These are phyloP conservation scores for Cicer cuneatum DNA, from an alignment of 306 rosid genomes.

Conservation along the genomic window DNA sequence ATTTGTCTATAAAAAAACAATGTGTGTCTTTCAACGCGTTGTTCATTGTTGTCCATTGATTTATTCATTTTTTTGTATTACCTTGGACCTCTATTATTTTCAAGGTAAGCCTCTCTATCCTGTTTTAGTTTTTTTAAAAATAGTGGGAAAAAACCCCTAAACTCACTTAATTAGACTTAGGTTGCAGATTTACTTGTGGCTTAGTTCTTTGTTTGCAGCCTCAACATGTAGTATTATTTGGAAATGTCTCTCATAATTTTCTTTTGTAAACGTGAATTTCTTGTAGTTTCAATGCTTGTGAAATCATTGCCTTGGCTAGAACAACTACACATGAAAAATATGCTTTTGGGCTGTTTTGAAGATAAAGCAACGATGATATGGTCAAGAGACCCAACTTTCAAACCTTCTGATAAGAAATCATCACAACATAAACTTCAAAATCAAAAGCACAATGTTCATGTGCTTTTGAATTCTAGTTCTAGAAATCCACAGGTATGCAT, in stretches of 20 bases:
- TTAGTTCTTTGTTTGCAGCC: too few species aligned
- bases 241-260: not conserved
- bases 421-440: not conserved
- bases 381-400: constrained; percentile 38
- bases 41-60: too few species aligned
- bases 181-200: too few species aligned
- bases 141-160: too few species aligned
- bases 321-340: not conserved
- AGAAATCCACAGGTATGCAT: not conserved
- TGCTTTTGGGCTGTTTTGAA: not conserved
- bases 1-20: too few species aligned
- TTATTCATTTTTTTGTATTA: too few species aligned
- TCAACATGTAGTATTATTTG: not conserved
- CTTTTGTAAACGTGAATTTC: not conserved
- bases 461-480: not conserved
- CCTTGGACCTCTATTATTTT: too few species aligned
- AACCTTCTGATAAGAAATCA: constrained; percentile 5
- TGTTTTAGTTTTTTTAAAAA: too few species aligned
- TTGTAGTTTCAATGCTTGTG: constrained; percentile 11
- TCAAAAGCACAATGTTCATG: constrained; percentile 30
- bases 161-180: too few species aligned
- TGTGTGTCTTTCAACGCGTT: too few species aligned
- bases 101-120: too few species aligned
- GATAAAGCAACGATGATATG: constrained; percentile 33
- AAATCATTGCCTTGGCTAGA: constrained; percentile 2